Conservation (phyloP, 768 basidiomycete genomes). For the Cyathus striatus region DNA sequence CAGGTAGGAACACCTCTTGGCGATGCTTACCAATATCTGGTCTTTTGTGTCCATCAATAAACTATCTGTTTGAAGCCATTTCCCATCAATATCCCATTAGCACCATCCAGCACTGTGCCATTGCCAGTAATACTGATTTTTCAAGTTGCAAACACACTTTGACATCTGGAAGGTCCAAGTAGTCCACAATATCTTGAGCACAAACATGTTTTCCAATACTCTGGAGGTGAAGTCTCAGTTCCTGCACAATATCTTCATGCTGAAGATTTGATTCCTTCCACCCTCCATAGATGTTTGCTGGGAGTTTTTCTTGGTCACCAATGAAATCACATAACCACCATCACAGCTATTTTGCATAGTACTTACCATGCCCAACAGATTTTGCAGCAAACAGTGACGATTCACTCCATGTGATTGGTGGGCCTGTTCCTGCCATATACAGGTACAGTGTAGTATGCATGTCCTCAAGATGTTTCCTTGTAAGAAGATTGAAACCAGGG, state of each 20-base stretch:
- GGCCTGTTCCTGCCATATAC: no score
- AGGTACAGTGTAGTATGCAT: no score
- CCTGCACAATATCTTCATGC: slow-evolving; percentile 21
- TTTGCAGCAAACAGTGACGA: slow-evolving; percentile 15
- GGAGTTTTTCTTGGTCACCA: slow-evolving; percentile 12
- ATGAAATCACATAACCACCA: slow-evolving; percentile 11
- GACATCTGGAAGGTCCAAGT: slow-evolving; percentile 7
- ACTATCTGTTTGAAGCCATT: slow-evolving; percentile 10
- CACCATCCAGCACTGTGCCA: slow-evolving; percentile 16
- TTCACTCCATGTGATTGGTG: slow-evolving; percentile 16
- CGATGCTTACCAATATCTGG: slow-evolving; percentile 26
- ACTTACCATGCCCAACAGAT: slow-evolving; percentile 7
- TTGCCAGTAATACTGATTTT: slow-evolving; percentile 13
- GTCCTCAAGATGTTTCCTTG: no score
- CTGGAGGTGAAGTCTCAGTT: slow-evolving; percentile 18
- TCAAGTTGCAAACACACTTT: slow-evolving; percentile 5
- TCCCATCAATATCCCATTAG: slow-evolving; percentile 12
- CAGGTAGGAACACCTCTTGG: slow-evolving; percentile 18
- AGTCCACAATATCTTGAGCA: slow-evolving; percentile 17
- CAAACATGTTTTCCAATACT: slow-evolving; percentile 17
- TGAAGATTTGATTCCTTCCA: slow-evolving; percentile 23
- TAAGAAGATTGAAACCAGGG: no score
- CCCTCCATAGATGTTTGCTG: slow-evolving; percentile 19
- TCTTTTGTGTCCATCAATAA: slow-evolving; percentile 23
- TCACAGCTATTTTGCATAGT: slow-evolving; percentile 11